Percentiles rank a stretch among this genome's conserved stretches.
phyloP scores from a whole-genome alignment of 1,139 yeast species.

The Yamadazyma triangularis region DNA sequence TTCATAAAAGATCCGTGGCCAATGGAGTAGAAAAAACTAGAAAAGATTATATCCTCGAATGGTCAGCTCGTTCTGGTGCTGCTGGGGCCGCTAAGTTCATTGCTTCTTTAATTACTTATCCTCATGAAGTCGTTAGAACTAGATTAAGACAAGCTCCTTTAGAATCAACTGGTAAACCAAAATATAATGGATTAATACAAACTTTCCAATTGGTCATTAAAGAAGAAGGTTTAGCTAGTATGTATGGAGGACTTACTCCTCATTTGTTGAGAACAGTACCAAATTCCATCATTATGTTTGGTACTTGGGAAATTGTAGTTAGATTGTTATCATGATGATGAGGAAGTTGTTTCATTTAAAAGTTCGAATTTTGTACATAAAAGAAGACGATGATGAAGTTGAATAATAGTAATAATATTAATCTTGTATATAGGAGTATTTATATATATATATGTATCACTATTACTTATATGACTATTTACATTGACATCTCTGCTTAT shows the following conservation, averaged over 20 bases:
- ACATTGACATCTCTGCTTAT: too few species aligned
- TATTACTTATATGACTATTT: too few species aligned
- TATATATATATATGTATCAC: too few species aligned
- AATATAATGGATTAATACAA: constrained; percentile 85
- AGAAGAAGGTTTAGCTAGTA: constrained; percentile 88
- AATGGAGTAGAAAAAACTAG: constrained; percentile 44
- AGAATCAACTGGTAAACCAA: constrained; percentile 68
- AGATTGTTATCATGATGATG: constrained; percentile 49
- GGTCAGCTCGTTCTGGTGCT: constrained; percentile 96
- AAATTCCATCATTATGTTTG: constrained; percentile 96
- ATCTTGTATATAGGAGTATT: constrained; percentile 6
- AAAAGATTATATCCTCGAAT: constrained; percentile 68
- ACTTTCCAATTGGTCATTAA: constrained; percentile 77
- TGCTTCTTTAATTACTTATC: constrained; percentile 91
- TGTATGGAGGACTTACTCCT: constrained; percentile 98
- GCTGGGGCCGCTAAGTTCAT: constrained; percentile 95
- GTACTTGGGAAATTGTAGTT: constrained; percentile 96
- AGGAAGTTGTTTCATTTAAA: too few species aligned
- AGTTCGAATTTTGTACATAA: too few species aligned
- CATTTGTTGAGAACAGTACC: constrained; percentile 96
- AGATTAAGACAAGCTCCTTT: constrained; percentile 91
- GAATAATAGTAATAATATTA: too few species aligned
- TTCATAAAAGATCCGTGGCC: constrained; percentile 53
- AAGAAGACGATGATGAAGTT: too few species aligned
- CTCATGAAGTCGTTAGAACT: constrained; percentile 96